phyloP scores from a whole-genome alignment of 805 yeast genomes.

The Priceomyces fermenticarens region DNA sequence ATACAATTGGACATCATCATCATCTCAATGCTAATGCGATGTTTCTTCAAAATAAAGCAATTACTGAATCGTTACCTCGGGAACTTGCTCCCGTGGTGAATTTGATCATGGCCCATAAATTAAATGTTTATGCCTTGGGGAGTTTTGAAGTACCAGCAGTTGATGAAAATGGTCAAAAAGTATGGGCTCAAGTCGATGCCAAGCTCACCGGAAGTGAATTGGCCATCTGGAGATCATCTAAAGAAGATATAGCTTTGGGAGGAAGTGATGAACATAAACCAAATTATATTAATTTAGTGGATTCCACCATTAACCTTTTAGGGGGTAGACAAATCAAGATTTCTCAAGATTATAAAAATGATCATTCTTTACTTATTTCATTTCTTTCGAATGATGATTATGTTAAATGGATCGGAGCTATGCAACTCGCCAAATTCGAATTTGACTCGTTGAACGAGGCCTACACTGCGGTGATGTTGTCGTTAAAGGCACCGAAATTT shows the following conservation, averaged over 20 bases:
- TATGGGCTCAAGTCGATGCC: conserved; percentile 35
- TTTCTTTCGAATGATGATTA: conserved; percentile 20
- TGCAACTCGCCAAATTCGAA: conserved; percentile 56
- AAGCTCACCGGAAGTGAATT: conserved; percentile 54
- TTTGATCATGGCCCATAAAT: conserved; percentile 65
- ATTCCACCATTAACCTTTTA: conserved; percentile 25
- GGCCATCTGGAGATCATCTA: conserved; percentile 43
- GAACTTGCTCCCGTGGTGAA: conserved; percentile 73
- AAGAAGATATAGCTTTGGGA: conserved; percentile 21
- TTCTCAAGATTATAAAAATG: conserved; percentile 26
- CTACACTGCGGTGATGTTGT: conserved; percentile 61
- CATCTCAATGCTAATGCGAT: conserved; percentile 11
- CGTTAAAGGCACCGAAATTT: conserved; percentile 54
- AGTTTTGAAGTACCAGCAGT: conserved; percentile 31
- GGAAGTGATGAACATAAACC: conserved; percentile 44
- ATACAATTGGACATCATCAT: conserved; percentile 4
- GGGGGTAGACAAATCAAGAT: conserved; percentile 19
- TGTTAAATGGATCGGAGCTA: conserved; percentile 44
- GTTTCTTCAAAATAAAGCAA: conserved; percentile 14
- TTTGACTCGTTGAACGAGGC: conserved; percentile 55
- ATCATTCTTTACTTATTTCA: conserved; percentile 21
- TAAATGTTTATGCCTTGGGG: conserved; percentile 61
- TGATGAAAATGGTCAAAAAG: conserved; percentile 16
- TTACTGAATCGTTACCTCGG: conserved; percentile 43
- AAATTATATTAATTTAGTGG: conserved; percentile 51